Conservation (phyloP, 805 yeast genomes). For the Lipomyces kockii region DNA sequence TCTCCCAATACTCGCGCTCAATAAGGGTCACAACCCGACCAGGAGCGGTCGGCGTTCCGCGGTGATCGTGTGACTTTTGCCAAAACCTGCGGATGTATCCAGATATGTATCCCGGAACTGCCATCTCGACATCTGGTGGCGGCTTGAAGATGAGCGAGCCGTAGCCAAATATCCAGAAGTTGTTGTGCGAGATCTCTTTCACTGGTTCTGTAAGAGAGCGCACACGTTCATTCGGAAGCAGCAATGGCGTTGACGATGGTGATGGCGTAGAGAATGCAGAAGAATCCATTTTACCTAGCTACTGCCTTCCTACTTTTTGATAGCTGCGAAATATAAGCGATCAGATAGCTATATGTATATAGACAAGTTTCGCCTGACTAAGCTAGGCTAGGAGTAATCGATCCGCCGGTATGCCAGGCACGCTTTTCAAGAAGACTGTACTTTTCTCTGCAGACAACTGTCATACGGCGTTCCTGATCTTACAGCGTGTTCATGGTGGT, state of each 20-base stretch:
- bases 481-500: too few relatives aligned
- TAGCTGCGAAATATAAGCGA: slow-evolving; percentile 52
- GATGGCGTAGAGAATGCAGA: slow-evolving; percentile 52
- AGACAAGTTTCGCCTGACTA: slow-evolving; percentile 55
- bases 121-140: slow-evolving; percentile 68
- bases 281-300: slow-evolving; percentile 48
- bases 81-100: slow-evolving; percentile 86
- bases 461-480: neutral
- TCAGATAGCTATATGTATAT: neutral
- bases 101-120: slow-evolving; percentile 71
- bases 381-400: neutral
- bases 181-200: slow-evolving; percentile 22
- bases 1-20: slow-evolving; percentile 58
- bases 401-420: neutral
- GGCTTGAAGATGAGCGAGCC: slow-evolving; percentile 91
- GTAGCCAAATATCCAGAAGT: slow-evolving; percentile 80
- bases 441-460: neutral
- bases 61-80: slow-evolving; percentile 84
- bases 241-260: slow-evolving; percentile 56
- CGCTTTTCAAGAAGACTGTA: neutral
- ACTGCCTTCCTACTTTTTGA: slow-evolving; percentile 78
- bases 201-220: slow-evolving; percentile 23
- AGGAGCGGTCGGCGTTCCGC: slow-evolving; percentile 85
- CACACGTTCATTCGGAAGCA: slow-evolving; percentile 47
- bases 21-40: slow-evolving; percentile 89